phyloP scores from a whole-genome alignment of 176 grass and related monocot genomes.

The Rhynchospora tenuis region DNA sequence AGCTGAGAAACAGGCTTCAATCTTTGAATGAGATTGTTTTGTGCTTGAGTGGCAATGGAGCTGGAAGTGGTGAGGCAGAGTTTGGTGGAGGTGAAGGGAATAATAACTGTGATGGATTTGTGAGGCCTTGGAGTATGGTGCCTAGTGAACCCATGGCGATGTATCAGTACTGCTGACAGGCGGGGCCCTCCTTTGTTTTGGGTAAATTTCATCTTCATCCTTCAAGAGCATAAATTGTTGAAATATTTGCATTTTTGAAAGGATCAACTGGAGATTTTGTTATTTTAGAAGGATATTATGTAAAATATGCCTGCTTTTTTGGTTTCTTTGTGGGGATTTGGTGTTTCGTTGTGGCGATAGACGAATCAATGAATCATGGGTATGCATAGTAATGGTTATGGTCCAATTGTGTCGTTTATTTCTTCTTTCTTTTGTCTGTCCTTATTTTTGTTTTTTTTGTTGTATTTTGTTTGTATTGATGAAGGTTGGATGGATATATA shows the following conservation, averaged over 20 bases:
- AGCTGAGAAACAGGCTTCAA: slow-evolving; percentile 53
- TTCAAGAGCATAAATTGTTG: neutral
- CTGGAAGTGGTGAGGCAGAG: slow-evolving; percentile 2
- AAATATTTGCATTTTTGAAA: neutral
- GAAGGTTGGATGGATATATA: neutral
- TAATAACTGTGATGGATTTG: slow-evolving; percentile 26
- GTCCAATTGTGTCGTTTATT: neutral
- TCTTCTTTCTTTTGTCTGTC: neutral
- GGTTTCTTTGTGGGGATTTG: neutral
- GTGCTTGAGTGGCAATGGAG: slow-evolving; percentile 42
- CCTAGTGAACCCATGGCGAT: slow-evolving; percentile 42
- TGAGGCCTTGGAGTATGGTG: slow-evolving; percentile 28
- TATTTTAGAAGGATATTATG: neutral
- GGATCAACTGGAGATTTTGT: neutral
- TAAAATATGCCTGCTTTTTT: neutral
- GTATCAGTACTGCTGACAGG: slow-evolving; percentile 57
- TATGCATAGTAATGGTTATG: neutral
- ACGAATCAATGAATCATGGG: neutral
- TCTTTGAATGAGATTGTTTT: slow-evolving; percentile 71
- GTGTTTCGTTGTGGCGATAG: neutral
- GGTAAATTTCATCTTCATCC: neutral
- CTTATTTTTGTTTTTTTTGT: neutral
- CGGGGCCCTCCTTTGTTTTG: neutral
- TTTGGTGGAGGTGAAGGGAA: slow-evolving; percentile 7
- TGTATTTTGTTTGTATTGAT: neutral